Evolutionary conservation across 2,329 filamentous ascomycete genomes (phyloP).

Genomic region (Colletotrichum falcatum): DNA sequence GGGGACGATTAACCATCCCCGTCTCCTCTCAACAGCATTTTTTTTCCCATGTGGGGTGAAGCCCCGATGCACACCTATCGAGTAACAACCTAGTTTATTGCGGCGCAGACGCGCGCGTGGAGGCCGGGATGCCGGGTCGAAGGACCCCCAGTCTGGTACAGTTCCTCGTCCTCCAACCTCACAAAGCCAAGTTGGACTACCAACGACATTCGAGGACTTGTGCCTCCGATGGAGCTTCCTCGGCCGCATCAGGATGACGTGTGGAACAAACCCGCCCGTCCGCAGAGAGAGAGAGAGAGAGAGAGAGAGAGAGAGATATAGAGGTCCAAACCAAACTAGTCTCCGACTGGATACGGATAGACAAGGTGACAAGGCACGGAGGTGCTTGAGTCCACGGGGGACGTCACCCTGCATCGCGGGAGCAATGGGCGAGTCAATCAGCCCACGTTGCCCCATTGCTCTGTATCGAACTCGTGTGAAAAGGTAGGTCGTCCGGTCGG

Average conservation of each 20-base stretch:
- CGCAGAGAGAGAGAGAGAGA: background rate
- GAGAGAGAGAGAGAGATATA: background rate
- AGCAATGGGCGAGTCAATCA: background rate
- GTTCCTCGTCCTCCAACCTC: slow-evolving; percentile 1
- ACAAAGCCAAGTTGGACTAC: background rate
- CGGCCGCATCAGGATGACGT: slow-evolving; percentile 37
- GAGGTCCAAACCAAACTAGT: background rate
- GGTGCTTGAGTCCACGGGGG: slow-evolving; percentile 25
- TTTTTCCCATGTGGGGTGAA: slow-evolving; percentile 35
- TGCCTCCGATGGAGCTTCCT: slow-evolving; percentile 35
- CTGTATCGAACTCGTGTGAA: background rate
- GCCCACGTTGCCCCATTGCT: slow-evolving; percentile 21
- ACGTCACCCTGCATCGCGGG: slow-evolving; percentile 38
- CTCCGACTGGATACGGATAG: background rate
- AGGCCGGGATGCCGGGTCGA: slow-evolving; percentile 13
- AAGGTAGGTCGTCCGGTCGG: background rate
- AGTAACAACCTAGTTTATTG: background rate
- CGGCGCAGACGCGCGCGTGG: slow-evolving; percentile 11
- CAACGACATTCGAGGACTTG: background rate
- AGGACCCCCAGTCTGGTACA: background rate
- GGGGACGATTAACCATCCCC: slow-evolving; percentile 25
- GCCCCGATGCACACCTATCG: slow-evolving; percentile 13
- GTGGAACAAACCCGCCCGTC: slow-evolving; percentile 16
- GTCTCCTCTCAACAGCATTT: slow-evolving; percentile 20
- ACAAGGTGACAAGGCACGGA: background rate